Percentiles rank a stretch among this genome's conserved stretches.
phyloP scores from a whole-genome alignment of 345 rosid genomes.

The Eucalyptus sideroxylon region DNA sequence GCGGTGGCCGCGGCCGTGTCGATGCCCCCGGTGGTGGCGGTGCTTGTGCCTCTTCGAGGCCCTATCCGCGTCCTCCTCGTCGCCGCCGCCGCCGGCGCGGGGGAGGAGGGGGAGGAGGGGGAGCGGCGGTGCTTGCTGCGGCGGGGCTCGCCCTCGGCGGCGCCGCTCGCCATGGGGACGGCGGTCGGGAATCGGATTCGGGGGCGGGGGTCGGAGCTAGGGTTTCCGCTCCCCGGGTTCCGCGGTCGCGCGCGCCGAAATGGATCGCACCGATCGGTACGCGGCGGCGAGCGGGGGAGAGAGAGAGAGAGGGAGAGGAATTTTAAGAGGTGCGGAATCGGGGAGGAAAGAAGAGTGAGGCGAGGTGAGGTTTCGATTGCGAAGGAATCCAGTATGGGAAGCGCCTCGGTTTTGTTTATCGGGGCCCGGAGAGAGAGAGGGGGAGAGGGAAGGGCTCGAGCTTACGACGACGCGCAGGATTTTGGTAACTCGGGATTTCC shows the following conservation, averaged over 20 bases:
- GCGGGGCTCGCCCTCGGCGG: slow-evolving; percentile 28
- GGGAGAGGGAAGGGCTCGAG: not conserved
- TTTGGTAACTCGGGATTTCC: not conserved
- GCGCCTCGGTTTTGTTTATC: not conserved
- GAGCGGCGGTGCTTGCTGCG: slow-evolving; percentile 75
- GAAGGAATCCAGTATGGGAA: not conserved
- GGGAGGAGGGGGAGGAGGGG: slow-evolving; percentile 1
- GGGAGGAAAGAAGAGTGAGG: not conserved
- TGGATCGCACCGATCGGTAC: not conserved
- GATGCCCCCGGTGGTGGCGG: slow-evolving; percentile 35
- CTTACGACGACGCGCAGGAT: not conserved
- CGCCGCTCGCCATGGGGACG: slow-evolving; percentile 33
- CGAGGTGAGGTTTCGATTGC: not conserved
- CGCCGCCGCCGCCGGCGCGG: not conserved
- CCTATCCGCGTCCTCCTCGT: slow-evolving; percentile 34
- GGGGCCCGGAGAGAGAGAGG: not conserved
- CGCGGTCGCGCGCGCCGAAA: not conserved
- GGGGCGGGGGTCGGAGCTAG: not conserved
- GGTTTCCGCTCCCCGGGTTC: not conserved
- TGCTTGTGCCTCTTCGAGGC: slow-evolving; percentile 74
- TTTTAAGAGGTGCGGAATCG: not conserved
- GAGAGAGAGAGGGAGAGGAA: not conserved
- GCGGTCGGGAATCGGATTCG: not conserved
- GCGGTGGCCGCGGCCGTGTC: slow-evolving; percentile 36
- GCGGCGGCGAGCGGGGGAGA: not conserved